These are phyloP conservation scores for Talaromyces nanjingensis DNA, from an alignment of 495 filamentous ascomycete genomes.

Conservation along the genomic window DNA sequence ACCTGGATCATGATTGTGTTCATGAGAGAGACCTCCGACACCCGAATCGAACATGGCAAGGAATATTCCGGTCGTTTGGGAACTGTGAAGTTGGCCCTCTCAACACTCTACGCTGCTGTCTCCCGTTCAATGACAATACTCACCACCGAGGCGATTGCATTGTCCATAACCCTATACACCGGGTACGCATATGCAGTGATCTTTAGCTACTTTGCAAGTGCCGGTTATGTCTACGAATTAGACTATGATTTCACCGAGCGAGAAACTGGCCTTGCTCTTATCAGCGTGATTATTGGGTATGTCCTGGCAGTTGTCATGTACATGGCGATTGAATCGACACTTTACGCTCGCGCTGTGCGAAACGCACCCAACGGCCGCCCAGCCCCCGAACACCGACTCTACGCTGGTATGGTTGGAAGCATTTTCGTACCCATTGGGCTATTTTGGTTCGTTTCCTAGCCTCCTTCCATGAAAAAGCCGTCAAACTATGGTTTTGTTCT, in stretches of 20 bases:
- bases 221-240: slow-evolving; percentile 55
- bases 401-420: slow-evolving; percentile 52
- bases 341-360: not conserved
- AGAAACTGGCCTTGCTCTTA: slow-evolving; percentile 53
- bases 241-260: slow-evolving; percentile 51
- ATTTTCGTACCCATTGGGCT: slow-evolving; percentile 44
- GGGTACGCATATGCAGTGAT: slow-evolving; percentile 78
- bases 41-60: not conserved
- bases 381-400: slow-evolving; percentile 50
- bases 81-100: not conserved
- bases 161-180: slow-evolving; percentile 62
- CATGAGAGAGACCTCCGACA: slow-evolving; percentile 6
- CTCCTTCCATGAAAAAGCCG: not conserved
- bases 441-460: not conserved
- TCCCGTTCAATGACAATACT: not conserved
- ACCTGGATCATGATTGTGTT: slow-evolving; percentile 3
- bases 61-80: slow-evolving; percentile 1
- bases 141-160: slow-evolving; percentile 56
- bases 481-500: not conserved
- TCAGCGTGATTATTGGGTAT: slow-evolving; percentile 59
- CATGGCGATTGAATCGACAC: not conserved
- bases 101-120: slow-evolving; percentile 3
- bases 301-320: slow-evolving; percentile 49
- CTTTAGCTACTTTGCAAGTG: slow-evolving; percentile 70
- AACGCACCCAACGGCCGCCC: slow-evolving; percentile 11